These are phyloP conservation scores for Citrus hindsii DNA, from an alignment of 345 rosid species.

Conservation along the genomic window DNA sequence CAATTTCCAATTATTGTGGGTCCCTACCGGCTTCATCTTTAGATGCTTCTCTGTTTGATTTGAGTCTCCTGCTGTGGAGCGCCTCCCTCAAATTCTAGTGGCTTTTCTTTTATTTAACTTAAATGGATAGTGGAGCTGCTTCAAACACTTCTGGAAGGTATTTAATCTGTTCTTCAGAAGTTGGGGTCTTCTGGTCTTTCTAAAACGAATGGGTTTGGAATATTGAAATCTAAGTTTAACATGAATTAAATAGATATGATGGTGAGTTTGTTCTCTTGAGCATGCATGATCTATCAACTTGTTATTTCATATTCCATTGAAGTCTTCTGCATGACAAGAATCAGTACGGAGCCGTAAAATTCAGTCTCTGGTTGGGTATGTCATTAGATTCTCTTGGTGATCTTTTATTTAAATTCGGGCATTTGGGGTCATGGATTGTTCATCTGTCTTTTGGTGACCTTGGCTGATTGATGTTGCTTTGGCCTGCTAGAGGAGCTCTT, in stretches of 20 bases:
- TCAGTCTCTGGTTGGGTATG: not conserved
- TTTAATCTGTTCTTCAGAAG: slow-evolving; percentile 46
- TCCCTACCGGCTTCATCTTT: slow-evolving; percentile 52
- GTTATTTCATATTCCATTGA: not conserved
- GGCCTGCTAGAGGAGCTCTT: slow-evolving; percentile 17
- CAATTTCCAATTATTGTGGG: slow-evolving; percentile 56
- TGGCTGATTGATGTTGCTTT: slow-evolving; percentile 8
- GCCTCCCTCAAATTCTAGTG: slow-evolving; percentile 42
- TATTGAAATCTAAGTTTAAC: not conserved
- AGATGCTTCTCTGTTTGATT: slow-evolving; percentile 50
- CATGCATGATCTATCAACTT: not conserved
- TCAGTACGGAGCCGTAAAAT: not conserved
- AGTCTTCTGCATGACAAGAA: slow-evolving; percentile 11
- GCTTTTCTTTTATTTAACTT: slow-evolving; percentile 48
- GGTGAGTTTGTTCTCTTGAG: not conserved
- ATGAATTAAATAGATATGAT: not conserved
- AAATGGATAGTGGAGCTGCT: slow-evolving; percentile 53
- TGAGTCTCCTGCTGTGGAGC: slow-evolving; percentile 49
- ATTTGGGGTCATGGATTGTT: slow-evolving; percentile 11
- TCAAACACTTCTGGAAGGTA: slow-evolving; percentile 67
- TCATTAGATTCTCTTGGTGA: not conserved
- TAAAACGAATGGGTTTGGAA: slow-evolving; percentile 7
- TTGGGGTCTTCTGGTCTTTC: slow-evolving; percentile 25
- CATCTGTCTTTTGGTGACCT: not conserved
- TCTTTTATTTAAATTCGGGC: not conserved